Evolutionary conservation across 306 rosid species (phyloP), one percentile per base, ranked within the genome.

Genomic region (Dicorynia guianensis): DNA sequence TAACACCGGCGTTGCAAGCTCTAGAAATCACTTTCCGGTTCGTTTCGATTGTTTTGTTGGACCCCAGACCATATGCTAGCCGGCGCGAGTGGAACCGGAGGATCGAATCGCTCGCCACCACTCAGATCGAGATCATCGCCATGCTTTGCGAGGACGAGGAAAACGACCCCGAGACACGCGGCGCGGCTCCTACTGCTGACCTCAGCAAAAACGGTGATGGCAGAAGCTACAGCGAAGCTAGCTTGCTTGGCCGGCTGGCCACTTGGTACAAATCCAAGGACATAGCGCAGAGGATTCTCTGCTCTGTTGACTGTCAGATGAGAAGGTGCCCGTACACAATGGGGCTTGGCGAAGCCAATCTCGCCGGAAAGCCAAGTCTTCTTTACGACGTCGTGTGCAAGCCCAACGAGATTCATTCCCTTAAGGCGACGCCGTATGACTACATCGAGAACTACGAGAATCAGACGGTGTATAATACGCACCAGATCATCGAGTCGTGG

Each of bases 401-500:
- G 67, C 97, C 98, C 0, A 75, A 64, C 79, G 91, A 87, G 58
- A 76, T 92, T 14, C 93, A 87, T 38, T 15, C 86, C 0, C 25
- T 92, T 25, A 86, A 72, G 60, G 83, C 78, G 52, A 77, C 79
- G 15, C 91, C 93, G 74, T 88, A 63, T 34, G 88, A 81, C n/a
- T 74, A 81, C 35, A 70, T 84, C 15, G 80, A 59, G 9, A 92
- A 78, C 76, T 76, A 77, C 78, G 97, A 95, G 82, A 90, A 86
- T n/a, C 91, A 76, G 63, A 85, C 90, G 42, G 73, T 95, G 74
- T 89, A 88, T 88, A 83, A 90, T 44, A 82, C 92, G 65, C 95
- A 87, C 47, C 98, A 95, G 91, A 84, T 95, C 58, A 63, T 83
- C 5, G 98, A 95, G 80, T 81, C 89, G 4, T 92, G 96, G 98